Evolutionary conservation across 805 yeast genomes (phyloP).

Genomic region (Crinitomyces ghanaensis): DNA sequence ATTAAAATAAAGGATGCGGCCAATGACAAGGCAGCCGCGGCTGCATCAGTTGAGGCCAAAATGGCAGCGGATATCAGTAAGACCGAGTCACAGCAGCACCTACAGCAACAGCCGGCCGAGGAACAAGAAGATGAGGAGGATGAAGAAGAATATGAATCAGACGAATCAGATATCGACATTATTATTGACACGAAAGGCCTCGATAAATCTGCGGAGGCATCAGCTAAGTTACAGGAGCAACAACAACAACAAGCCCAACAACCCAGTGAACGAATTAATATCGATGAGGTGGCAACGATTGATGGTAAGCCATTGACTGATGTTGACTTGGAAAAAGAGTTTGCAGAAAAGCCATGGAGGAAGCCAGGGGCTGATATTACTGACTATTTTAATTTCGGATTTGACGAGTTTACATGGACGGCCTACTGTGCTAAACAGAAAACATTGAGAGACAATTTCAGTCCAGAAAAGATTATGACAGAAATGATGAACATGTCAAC

Average conservation of each 20-base stretch:
- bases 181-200: conserved; percentile 48
- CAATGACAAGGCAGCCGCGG: conserved; percentile 10
- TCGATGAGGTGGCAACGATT: conserved; percentile 59
- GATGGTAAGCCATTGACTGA: conserved; percentile 79
- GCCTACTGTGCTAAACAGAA: conserved; percentile 86
- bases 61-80: conserved; percentile 17
- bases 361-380: conserved; percentile 91
- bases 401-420: conserved; percentile 93
- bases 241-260: conserved; percentile 16
- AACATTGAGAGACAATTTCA: conserved; percentile 63
- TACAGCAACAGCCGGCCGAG: conserved; percentile 17
- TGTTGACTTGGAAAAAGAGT: conserved; percentile 62
- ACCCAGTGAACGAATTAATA: conserved; percentile 37
- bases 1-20: too few relatives aligned
- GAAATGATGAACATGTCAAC: too few relatives aligned
- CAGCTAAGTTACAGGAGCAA: conserved; percentile 12
- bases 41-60: conserved; percentile 12
- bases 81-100: conserved; percentile 12
- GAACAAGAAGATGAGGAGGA: conserved; percentile 35
- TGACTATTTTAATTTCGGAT: conserved; percentile 93
- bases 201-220: conserved; percentile 22
- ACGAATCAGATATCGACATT: conserved; percentile 68
- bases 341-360: conserved; percentile 97
- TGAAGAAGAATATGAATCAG: conserved; percentile 27
- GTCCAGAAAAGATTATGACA: conserved; percentile 63